Evolutionary conservation across 2,329 filamentous ascomycete species (phyloP), one percentile per base, ranked within the genome.

Genomic region (Geosmithia flava): DNA sequence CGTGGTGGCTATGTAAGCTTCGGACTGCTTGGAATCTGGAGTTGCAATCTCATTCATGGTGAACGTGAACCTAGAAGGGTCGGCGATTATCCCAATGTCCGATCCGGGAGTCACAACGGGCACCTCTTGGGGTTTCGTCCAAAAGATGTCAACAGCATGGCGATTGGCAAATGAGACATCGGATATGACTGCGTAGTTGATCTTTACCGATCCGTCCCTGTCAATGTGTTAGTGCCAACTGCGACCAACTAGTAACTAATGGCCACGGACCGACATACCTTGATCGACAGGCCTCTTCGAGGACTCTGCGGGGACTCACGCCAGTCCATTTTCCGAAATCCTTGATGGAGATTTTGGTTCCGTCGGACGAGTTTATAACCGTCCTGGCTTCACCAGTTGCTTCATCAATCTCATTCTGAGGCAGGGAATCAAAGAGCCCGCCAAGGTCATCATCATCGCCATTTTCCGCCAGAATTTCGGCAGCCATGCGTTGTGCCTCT

Each of bases 261-360:
- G 23, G 15, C 33, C 33, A 16, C 3, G 11, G 33, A 13, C 27
- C 20, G 27, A 57, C 62, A 54, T 63, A 85, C 83, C 83, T 83
- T 53, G 88, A 79, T 56, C 85, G 83, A 61, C 90, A 94, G n/a
- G 87, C 79, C 62, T 96, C 90, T 62, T 96, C 89, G 13, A 97
- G 67, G 27, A 87, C 74, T 53, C 85, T 76, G 52, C 80, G 78
- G 16, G 91, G 90, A 55, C 71, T 85, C 29, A 95, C 66, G 7
- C 91, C 90, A 15, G 78, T 77, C 70, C 81, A 82, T 62, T 87
- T 88, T 1, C 87, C 89, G 71, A 97, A 96, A 57, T 96, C 85
- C 42, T 86, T 75, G 45, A 95, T 75, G 1, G 70, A 74, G 3
- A 88, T 64, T 49, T 75, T 80, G 6, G 68, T 60, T 2, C 78